Evolutionary conservation across 805 yeast species (phyloP).

Genomic region (Debaryomyces hansenii): DNA sequence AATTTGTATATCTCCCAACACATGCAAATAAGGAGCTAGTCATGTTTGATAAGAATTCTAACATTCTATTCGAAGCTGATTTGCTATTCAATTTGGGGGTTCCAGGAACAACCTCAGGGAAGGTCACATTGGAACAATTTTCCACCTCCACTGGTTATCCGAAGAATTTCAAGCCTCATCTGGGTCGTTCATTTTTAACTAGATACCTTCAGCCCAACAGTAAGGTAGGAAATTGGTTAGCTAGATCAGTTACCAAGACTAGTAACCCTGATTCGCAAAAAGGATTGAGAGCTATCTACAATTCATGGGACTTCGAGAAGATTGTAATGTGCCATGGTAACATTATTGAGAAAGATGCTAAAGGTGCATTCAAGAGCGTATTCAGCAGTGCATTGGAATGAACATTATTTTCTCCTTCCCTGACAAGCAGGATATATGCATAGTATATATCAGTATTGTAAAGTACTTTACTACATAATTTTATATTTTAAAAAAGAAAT

Average conservation of each 20-base stretch:
- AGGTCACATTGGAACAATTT: slow-evolving; percentile 39
- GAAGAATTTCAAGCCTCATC: slow-evolving; percentile 33
- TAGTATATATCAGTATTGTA: too few species aligned
- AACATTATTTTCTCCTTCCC: neutral
- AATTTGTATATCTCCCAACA: slow-evolving; percentile 56
- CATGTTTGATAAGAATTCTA: slow-evolving; percentile 45
- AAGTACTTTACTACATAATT: too few species aligned
- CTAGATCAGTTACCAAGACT: slow-evolving; percentile 12
- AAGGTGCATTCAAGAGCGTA: slow-evolving; percentile 19
- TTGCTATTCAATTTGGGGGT: slow-evolving; percentile 58
- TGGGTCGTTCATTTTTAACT: slow-evolving; percentile 43
- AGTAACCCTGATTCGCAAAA: slow-evolving; percentile 9
- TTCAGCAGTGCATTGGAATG: slow-evolving; percentile 7
- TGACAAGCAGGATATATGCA: too few species aligned
- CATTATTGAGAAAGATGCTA: slow-evolving; percentile 43
- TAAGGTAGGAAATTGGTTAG: slow-evolving; percentile 30
- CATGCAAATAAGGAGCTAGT: slow-evolving; percentile 63
- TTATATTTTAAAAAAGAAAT: too few species aligned
- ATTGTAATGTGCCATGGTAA: slow-evolving; percentile 62
- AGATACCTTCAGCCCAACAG: slow-evolving; percentile 42
- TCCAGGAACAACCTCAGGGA: slow-evolving; percentile 23
- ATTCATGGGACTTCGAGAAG: slow-evolving; percentile 46
- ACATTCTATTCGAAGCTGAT: slow-evolving; percentile 59
- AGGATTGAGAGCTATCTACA: slow-evolving; percentile 26
- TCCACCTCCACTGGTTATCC: slow-evolving; percentile 39